phyloP scores from a whole-genome alignment of 305 asterid genomes.

The Salvia sclarea region DNA sequence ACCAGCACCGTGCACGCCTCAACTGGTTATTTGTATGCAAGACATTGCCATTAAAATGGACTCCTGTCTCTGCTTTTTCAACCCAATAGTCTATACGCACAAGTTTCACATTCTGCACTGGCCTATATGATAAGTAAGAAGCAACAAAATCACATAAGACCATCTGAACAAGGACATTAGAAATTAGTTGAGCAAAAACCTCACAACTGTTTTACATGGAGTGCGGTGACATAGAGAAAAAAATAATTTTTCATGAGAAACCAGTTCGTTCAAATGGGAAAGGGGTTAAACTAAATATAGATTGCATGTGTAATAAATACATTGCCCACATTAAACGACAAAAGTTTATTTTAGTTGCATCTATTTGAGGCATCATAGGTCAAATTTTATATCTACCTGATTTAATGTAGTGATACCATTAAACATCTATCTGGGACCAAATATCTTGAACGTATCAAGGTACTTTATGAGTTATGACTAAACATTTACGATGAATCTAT shows the following conservation, averaged over 20 bases:
- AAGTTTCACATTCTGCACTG: slow-evolving; percentile 76
- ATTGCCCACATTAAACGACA: slow-evolving; percentile 8
- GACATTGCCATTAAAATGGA: slow-evolving; percentile 76
- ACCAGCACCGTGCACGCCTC: slow-evolving; percentile 99
- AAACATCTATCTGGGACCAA: slow-evolving; percentile 22
- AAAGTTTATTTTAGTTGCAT: not conserved
- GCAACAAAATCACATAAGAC: slow-evolving; percentile 40
- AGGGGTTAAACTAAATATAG: slow-evolving; percentile 7
- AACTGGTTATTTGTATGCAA: slow-evolving; percentile 90
- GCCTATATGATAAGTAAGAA: slow-evolving; percentile 60
- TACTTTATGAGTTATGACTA: not conserved
- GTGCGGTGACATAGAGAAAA: slow-evolving; percentile 18
- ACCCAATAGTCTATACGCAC: slow-evolving; percentile 95
- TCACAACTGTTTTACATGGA: slow-evolving; percentile 6
- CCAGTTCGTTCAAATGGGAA: not conserved
- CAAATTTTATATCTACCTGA: slow-evolving; percentile 6
- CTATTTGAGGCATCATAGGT: slow-evolving; percentile 1
- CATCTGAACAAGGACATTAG: slow-evolving; percentile 29
- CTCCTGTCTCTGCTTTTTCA: slow-evolving; percentile 97
- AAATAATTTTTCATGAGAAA: not conserved
- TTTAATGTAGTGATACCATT: slow-evolving; percentile 3
- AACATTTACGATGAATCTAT: slow-evolving; percentile 18
- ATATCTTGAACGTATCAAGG: slow-evolving; percentile 4
- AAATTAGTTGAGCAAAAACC: slow-evolving; percentile 8
- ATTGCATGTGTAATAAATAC: slow-evolving; percentile 18